Evolutionary conservation across 1,139 yeast species (phyloP).

Genomic region (Barnettozyma hawaiiensis): DNA sequence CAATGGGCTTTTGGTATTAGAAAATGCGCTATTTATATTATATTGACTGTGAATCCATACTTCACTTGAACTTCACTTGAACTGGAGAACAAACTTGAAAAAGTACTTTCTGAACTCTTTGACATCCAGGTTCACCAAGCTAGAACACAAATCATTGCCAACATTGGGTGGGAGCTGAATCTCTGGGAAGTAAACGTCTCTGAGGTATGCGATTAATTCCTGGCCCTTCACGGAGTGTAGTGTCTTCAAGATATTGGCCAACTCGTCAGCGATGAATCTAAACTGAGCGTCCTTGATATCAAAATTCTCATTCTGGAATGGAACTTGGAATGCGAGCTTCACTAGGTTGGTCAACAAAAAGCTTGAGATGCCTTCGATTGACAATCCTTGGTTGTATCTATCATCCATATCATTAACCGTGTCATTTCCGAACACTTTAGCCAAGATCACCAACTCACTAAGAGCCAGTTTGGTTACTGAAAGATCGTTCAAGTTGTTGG

Average conservation of each 20-base stretch:
- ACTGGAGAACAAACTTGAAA: constrained; percentile 46
- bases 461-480: constrained; percentile 63
- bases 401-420: constrained; percentile 48
- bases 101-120: constrained; percentile 64
- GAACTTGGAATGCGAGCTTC: constrained; percentile 69
- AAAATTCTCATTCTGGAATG: constrained; percentile 62
- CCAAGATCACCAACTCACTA: constrained; percentile 61
- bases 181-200: constrained; percentile 45
- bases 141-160: constrained; percentile 51
- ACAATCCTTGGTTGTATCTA: constrained; percentile 48
- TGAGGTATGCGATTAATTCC: constrained; percentile 44
- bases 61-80: constrained; percentile 20
- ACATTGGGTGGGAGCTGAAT: constrained; percentile 57
- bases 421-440: constrained; percentile 65
- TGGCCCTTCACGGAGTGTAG: constrained; percentile 38
- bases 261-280: constrained; percentile 68
- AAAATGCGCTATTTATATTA: background rate
- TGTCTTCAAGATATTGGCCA: constrained; percentile 63
- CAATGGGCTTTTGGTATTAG: background rate
- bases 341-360: constrained; percentile 65
- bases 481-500: constrained; percentile 49
- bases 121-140: constrained; percentile 47
- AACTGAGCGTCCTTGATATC: constrained; percentile 75
- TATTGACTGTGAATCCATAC: background rate
- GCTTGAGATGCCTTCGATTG: constrained; percentile 67